A percentile compares a stretch with the other conserved stretches of the same genome.
These are phyloP conservation scores for Micractinium conductrix DNA, from an alignment of 139 green algal species.

Conservation along the genomic window DNA sequence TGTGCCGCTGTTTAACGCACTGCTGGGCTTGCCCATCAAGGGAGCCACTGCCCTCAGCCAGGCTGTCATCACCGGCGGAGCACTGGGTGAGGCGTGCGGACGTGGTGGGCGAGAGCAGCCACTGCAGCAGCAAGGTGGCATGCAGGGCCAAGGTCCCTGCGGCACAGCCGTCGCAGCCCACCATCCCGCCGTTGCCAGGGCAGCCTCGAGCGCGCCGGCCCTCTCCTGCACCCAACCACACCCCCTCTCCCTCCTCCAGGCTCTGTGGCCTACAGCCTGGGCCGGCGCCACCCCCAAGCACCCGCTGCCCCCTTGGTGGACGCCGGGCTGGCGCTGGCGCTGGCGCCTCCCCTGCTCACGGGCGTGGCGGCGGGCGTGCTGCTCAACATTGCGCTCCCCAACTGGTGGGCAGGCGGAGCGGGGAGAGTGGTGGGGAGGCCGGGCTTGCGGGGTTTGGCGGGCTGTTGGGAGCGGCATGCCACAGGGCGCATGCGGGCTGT, in stretches of 20 bases:
- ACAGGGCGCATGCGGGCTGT: too few relatives aligned
- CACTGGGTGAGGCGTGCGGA: conserved; percentile 9
- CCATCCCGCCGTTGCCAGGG: too few relatives aligned
- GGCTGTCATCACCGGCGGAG: conserved; percentile 42
- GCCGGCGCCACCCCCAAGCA: conserved; percentile 40
- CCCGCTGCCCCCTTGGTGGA: conserved; percentile 42
- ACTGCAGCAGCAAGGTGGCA: too few relatives aligned
- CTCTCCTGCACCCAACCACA: too few relatives aligned
- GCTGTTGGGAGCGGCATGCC: too few relatives aligned
- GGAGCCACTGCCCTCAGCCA: conserved; percentile 51
- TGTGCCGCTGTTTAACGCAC: conserved; percentile 57
- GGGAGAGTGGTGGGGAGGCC: not conserved
- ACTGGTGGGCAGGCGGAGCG: conserved; percentile 23
- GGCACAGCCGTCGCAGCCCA: too few relatives aligned
- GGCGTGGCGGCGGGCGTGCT: conserved; percentile 52
- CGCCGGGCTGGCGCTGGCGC: conserved; percentile 46
- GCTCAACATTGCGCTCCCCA: conserved; percentile 56
- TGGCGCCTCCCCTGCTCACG: conserved; percentile 52
- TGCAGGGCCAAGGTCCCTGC: too few relatives aligned
- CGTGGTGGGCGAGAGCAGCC: too few relatives aligned
- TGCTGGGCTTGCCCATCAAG: conserved; percentile 53
- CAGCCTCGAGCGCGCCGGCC: too few relatives aligned
- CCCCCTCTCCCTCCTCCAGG: not conserved
- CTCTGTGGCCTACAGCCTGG: not conserved
- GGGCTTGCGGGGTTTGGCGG: not conserved